These are phyloP conservation scores for Phytophthora foliorum DNA, from an alignment of 352 stramenopile species.

Conservation along the genomic window DNA sequence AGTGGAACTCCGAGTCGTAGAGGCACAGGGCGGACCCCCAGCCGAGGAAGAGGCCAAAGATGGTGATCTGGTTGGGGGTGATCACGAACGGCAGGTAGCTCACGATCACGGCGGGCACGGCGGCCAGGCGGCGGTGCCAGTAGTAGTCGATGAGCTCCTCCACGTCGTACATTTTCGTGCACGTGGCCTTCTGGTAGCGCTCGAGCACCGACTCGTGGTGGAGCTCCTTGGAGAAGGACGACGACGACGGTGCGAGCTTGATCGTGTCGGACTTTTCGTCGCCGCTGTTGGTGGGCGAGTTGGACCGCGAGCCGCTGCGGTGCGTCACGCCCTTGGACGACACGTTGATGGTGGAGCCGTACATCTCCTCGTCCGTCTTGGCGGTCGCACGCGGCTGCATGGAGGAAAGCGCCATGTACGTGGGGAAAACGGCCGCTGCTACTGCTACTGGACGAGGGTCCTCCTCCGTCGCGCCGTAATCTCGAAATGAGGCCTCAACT, in stretches of 20 bases:
- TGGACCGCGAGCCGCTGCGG: constrained; percentile 46
- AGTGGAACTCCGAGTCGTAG: constrained; percentile 87
- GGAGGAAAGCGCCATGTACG: constrained; percentile 11
- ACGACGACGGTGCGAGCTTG: constrained; percentile 36
- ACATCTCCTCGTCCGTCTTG: constrained; percentile 24
- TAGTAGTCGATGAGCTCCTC: constrained; percentile 90
- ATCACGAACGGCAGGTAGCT: constrained; percentile 88
- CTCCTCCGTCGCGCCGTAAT: constrained; percentile 29
- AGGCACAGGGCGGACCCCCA: constrained; percentile 76
- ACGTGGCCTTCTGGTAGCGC: constrained; percentile 76
- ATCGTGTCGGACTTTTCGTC: constrained; percentile 46
- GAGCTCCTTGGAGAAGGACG: constrained; percentile 34
- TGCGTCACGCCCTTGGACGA: constrained; percentile 37
- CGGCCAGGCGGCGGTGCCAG: constrained; percentile 81
- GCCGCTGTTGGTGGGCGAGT: constrained; percentile 45
- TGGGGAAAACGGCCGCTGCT: not conserved
- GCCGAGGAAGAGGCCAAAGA: constrained; percentile 78
- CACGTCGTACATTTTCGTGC: constrained; percentile 90
- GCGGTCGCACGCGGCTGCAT: constrained; percentile 23
- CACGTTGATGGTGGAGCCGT: constrained; percentile 36
- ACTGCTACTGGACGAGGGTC: not conserved
- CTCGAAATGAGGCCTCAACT: constrained; percentile 34
- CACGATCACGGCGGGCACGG: constrained; percentile 77
- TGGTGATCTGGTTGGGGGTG: constrained; percentile 89
- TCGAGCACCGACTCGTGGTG: constrained; percentile 58